Conservation (phyloP, 306 rosid species). For the Corylus avellana region DNA sequence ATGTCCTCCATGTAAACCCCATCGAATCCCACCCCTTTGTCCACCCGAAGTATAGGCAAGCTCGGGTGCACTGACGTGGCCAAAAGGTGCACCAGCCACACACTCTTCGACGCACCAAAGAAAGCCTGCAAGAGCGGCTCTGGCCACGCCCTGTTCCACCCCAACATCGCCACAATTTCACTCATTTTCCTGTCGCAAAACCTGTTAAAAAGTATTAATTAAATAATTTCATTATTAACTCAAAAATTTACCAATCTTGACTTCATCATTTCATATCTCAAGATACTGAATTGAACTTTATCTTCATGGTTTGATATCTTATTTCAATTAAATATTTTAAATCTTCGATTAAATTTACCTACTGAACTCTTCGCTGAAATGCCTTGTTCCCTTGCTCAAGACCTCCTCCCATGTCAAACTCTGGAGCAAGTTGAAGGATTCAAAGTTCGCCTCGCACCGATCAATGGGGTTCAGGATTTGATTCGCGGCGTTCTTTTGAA, state of each 20-base stretch:
- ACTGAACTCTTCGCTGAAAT: slow-evolving; percentile 93
- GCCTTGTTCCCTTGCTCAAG: slow-evolving; percentile 80
- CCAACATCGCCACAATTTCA: slow-evolving; percentile 79
- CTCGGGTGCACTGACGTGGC: slow-evolving; percentile 81
- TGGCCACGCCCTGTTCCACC: slow-evolving; percentile 98
- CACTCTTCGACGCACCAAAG: slow-evolving; percentile 82
- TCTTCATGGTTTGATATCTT: too few species aligned
- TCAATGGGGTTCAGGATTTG: slow-evolving; percentile 63
- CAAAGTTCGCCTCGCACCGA: slow-evolving; percentile 54
- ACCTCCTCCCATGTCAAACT: slow-evolving; percentile 91
- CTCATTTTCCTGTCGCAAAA: slow-evolving; percentile 97
- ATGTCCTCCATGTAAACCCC: slow-evolving; percentile 90
- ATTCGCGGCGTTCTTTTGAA: slow-evolving; percentile 52
- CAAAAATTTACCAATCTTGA: too few species aligned
- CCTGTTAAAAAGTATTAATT: background rate
- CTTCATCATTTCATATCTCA: too few species aligned
- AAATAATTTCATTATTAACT: too few species aligned
- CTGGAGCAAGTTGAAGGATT: slow-evolving; percentile 50
- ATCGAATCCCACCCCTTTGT: slow-evolving; percentile 55
- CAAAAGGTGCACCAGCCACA: slow-evolving; percentile 84
- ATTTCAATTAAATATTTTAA: too few species aligned
- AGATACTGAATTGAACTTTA: too few species aligned
- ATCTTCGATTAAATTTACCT: background rate
- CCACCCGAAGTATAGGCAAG: slow-evolving; percentile 71
- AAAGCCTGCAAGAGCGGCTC: slow-evolving; percentile 88